Evolutionary conservation across 768 basidiomycete species (phyloP).

Genomic region (Xerocomus spinulosus): DNA sequence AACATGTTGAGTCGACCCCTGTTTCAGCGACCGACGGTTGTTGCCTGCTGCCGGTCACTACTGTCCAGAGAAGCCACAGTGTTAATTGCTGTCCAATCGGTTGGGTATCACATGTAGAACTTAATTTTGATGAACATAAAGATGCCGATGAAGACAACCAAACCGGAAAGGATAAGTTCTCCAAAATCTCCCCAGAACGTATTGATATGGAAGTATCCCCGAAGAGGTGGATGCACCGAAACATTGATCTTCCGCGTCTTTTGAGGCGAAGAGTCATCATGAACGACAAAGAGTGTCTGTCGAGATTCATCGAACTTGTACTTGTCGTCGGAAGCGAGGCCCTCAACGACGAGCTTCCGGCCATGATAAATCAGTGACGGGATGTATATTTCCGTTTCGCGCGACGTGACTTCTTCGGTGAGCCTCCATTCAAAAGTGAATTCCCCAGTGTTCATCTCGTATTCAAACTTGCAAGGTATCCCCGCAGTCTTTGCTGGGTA

Average conservation of each 20-base stretch:
- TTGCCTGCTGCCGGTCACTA: no score
- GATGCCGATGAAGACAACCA: conserved; percentile 30
- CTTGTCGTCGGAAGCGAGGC: conserved; percentile 46
- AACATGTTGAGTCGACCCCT: no score
- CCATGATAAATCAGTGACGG: conserved; percentile 59
- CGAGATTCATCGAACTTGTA: conserved; percentile 57
- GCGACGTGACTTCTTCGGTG: conserved; percentile 27
- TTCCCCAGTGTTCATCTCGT: conserved; percentile 70
- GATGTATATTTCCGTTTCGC: conserved; percentile 80
- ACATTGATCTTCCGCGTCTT: conserved; percentile 47
- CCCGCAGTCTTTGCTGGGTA: conserved; percentile 91
- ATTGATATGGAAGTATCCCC: conserved; percentile 52
- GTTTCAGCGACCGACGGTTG: no score
- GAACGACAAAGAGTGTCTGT: conserved; percentile 73
- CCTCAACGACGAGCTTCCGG: conserved; percentile 53
- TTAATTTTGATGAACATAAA: conserved; percentile 27
- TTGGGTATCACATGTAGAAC: conserved; percentile 21
- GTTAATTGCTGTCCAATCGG: no score
- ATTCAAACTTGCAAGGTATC: conserved; percentile 66
- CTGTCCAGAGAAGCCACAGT: no score
- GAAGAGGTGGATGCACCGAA: conserved; percentile 50
- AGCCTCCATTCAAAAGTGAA: conserved; percentile 63
- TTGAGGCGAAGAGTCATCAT: conserved; percentile 37
- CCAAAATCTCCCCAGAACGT: conserved; percentile 62
- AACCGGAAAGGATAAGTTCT: conserved; percentile 27